phyloP scores from a whole-genome alignment of 768 basidiomycete species.

The Kwoniella dendrophila region DNA sequence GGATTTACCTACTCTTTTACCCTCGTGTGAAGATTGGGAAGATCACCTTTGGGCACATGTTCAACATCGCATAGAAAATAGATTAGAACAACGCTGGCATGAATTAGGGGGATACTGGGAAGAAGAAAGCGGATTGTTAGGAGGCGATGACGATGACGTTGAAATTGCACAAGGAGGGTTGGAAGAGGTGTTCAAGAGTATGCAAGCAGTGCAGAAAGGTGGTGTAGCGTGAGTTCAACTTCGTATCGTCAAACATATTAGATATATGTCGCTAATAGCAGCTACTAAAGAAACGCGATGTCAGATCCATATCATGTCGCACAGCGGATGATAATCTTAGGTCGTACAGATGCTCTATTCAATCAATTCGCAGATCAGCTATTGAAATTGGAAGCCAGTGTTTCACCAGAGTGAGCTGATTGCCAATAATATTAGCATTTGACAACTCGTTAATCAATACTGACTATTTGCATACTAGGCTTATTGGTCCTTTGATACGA shows the following conservation, averaged over 20 bases:
- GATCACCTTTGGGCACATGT: conserved; percentile 94
- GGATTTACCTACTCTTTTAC: conserved; percentile 68
- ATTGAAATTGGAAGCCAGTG: conserved; percentile 37
- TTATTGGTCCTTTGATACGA: conserved; percentile 62
- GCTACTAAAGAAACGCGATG: conserved; percentile 34
- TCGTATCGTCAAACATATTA: neutral
- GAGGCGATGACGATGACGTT: conserved; percentile 64
- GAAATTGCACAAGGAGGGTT: conserved; percentile 61
- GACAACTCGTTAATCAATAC: neutral
- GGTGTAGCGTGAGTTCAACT: conserved; percentile 53
- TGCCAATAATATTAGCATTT: conserved; percentile 1
- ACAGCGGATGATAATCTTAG: conserved; percentile 56
- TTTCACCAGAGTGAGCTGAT: conserved; percentile 54
- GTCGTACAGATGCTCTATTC: conserved; percentile 65
- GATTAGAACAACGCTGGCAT: conserved; percentile 59
- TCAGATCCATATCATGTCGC: conserved; percentile 56
- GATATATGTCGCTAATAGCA: conserved; percentile 1
- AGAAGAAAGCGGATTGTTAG: conserved; percentile 57
- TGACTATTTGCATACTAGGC: conserved; percentile 27
- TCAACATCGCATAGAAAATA: conserved; percentile 68
- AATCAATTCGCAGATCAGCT: conserved; percentile 60
- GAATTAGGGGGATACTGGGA: conserved; percentile 79
- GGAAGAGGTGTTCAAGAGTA: conserved; percentile 53
- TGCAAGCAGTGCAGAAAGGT: conserved; percentile 47
- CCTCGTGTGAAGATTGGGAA: conserved; percentile 85